Evolutionary conservation across 1,284 basidiomycete genomes (phyloP), one percentile per base, ranked within the genome.

Genomic region (Cutaneotrichosporon mucoides): DNA sequence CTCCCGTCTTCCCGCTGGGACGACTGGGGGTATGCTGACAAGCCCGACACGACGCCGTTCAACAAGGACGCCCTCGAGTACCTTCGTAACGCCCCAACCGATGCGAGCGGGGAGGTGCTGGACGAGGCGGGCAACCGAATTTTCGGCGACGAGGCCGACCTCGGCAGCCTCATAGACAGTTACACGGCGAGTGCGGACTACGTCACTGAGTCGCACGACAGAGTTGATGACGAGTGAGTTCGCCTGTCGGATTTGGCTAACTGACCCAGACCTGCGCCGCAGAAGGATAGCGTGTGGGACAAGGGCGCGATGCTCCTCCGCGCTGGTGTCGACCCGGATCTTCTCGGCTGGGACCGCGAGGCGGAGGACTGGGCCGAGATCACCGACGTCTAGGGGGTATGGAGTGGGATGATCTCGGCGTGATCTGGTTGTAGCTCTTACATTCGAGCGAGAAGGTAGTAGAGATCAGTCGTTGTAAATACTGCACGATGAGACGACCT

Each of bases 281-380:
- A 24, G 38, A 12, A 8, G 16, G 38, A 16, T 6, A 33, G 12
- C 16, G 16, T 77, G 75, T 79, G 77, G 77, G 68, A 69, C 44
- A 67, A 67, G 33, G 76, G 68, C 8, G 59, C 66, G 1, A 66
- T 79, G 68, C 68, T 77, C 54, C 51, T 55, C 8, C 53, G 53
- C 34, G 58, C 73, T 11, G 63, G 69, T 41, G 72, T 77, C 10
- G 76, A 77, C 49, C 76, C 76, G 8, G 62, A 43, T 4, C 62
- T 76, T n/a, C 63, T 77, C 1, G 75, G 71, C 2, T 78, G 72
- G 72, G 61, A 75, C 55, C 60, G 46, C 1, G 69, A 70, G 5
- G 62, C 50, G 0, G 73, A 74, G 56, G 75, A 76, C 55, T 77
- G 76, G 76, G 57, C 54, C 3, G 60, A 65, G 34, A 47, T 61